Base-by-base conservation (phyloP, 1,284 basidiomycete genomes). In the Cutaneotrichosporon dermatis region DNA sequence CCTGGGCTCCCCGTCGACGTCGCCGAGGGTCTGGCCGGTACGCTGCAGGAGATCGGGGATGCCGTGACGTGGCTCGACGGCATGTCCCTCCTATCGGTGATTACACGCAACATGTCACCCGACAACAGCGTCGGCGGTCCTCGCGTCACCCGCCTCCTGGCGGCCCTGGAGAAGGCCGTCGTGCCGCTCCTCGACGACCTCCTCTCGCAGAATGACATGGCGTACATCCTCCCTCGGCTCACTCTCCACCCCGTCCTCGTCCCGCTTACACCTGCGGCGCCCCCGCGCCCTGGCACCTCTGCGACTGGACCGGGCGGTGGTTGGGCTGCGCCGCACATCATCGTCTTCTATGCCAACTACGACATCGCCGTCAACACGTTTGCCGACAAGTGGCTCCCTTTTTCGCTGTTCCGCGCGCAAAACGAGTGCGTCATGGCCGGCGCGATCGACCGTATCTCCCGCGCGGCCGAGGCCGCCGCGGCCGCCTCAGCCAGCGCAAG, bases 301-400 rank as follows among this genome's bases (percentile, higher is more conserved):
- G 25, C 25, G 25, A 25, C 25, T 25, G 25, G 25, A 25, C 25
- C 25, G 25, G 25, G 25, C 25, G 25, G 25, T 25, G 56, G 59
- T 13, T 69, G 75, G 65, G 62, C 68, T 16, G 73, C 78, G 16
- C 76, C 79, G 11, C 78, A 78, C 69, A 62, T 76, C 49, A 68
- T 81, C 45, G 73, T 79, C 57, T 74, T 81, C 56, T 78, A 78
- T 62, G 78, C 77, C 3, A 76, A 79, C 58, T 74, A 80, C 45
- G 75, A 79, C 36, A 71, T 76, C 1, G 75, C 79, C 2, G 72
- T 76, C 60, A 76, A 76, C 51, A 72, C 76, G 1, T 75, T 76
- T 46, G 74, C 72, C 8, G 69, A 78, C 48, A 72, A 75, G 55
- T 80, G 79, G 78, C 63, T 77, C 46, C 77, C 79, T n/a, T 80